Evolutionary conservation across 1,284 basidiomycete species (phyloP).

Genomic region (Ustanciosporium gigantosporum): DNA sequence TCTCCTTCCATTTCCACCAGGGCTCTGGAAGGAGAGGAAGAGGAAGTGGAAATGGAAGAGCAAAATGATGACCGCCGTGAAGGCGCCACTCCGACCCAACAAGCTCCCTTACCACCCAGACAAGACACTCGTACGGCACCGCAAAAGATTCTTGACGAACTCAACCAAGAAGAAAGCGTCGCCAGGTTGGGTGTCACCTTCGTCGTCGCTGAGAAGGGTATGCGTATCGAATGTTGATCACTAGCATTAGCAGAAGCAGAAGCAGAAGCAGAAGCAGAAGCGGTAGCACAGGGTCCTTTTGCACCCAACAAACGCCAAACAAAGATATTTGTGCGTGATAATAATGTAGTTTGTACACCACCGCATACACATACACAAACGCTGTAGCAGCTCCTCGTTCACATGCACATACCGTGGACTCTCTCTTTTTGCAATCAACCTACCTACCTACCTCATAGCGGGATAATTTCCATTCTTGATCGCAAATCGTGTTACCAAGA

Average conservation of each 20-base stretch:
- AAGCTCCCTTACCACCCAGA: background rate
- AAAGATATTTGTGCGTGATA: too few relatives aligned
- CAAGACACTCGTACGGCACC: constrained; percentile 41
- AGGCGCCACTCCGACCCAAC: background rate
- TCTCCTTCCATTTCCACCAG: background rate
- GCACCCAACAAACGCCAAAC: too few relatives aligned
- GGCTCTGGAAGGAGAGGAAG: constrained; percentile 2
- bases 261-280: background rate
- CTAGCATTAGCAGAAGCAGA: background rate
- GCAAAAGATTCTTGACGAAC: constrained; percentile 45
- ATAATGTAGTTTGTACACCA: too few relatives aligned
- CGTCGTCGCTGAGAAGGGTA: constrained; percentile 52
- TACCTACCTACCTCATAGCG: too few relatives aligned
- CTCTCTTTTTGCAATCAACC: too few relatives aligned
- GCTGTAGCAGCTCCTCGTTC: too few relatives aligned
- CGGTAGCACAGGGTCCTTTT: too few relatives aligned
- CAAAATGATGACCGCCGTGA: too few relatives aligned
- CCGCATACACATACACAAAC: too few relatives aligned
- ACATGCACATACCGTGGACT: too few relatives aligned
- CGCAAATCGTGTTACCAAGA: too few relatives aligned
- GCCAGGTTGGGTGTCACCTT: constrained; percentile 45
- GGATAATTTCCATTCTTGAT: too few relatives aligned
- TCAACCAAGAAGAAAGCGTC: constrained; percentile 24
- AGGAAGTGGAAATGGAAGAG: background rate
- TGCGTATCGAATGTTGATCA: constrained; percentile 42